Conservation (phyloP, 2,329 filamentous ascomycete species). For the Aspergillus fischeri region DNA sequence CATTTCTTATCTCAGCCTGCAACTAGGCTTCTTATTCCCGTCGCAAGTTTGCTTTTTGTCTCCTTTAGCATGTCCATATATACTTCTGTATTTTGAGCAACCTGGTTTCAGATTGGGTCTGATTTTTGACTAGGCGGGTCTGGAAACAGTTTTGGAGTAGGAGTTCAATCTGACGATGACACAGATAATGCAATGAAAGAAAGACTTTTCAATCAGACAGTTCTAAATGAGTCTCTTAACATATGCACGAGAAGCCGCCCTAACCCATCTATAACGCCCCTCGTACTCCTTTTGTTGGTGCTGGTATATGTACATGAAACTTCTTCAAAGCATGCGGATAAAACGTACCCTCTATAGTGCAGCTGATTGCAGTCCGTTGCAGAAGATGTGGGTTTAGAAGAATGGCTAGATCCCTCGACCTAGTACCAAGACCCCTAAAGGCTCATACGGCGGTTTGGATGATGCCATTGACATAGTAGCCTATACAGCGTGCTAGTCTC, state of each 20-base stretch:
- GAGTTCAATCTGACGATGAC: neutral
- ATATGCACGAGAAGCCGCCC: neutral
- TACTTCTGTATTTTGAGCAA: neutral
- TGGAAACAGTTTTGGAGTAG: neutral
- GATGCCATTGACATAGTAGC: neutral
- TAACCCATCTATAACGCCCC: neutral
- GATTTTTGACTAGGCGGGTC: neutral
- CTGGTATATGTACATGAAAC: neutral
- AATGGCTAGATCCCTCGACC: neutral
- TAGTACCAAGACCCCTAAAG: neutral
- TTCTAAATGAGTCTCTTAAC: neutral
- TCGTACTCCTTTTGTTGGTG: neutral
- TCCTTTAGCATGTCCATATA: neutral
- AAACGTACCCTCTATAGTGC: neutral
- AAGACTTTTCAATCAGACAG: neutral
- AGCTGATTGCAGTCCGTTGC: neutral
- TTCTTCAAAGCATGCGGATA: neutral
- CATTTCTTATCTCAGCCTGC: neutral
- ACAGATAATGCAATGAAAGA: neutral
- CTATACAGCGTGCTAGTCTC: neutral
- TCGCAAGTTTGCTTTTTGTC: neutral
- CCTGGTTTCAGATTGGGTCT: neutral
- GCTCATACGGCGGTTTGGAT: neutral
- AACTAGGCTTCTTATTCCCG: neutral
- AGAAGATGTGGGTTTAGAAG: neutral